phyloP scores from a whole-genome alignment of 2,329 filamentous ascomycete species.

The Epichloe bromicola region DNA sequence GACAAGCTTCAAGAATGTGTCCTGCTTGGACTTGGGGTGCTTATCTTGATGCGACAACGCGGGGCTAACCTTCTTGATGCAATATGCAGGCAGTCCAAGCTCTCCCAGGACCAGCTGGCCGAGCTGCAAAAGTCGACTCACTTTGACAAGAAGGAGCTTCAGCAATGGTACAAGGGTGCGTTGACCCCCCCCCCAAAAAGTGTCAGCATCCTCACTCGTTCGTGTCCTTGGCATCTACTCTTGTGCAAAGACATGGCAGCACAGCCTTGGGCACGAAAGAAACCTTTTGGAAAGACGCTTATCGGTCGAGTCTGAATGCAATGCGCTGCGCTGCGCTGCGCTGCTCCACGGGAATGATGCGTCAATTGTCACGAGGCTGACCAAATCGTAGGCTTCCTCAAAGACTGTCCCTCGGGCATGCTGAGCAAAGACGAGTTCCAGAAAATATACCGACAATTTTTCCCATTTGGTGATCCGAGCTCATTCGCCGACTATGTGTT shows the following conservation, averaged over 20 bases:
- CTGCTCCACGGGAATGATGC: no score
- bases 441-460: constrained; percentile 99
- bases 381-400: constrained; percentile 69
- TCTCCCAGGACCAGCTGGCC: constrained; percentile 87
- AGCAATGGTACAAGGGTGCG: constrained; percentile 98
- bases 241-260: no score
- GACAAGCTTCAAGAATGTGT: no score
- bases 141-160: constrained; percentile 98
- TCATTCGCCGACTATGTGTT: constrained; percentile 99
- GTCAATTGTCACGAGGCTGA: neutral
- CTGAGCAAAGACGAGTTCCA: constrained; percentile 98
- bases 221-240: no score
- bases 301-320: no score
- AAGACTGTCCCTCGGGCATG: constrained; percentile 94
- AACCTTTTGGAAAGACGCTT: no score
- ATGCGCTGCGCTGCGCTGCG: no score
- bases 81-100: constrained; percentile 75
- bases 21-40: neutral
- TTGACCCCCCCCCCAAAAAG: neutral
- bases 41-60: constrained; percentile 1
- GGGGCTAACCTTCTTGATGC: constrained; percentile 11
- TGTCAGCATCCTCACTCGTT: neutral
- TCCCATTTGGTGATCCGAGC: constrained; percentile 93
- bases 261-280: no score
- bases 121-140: constrained; percentile 95